Base-by-base conservation (phyloP, 2,329 filamentous ascomycete species). In the Cladosporium halotolerans region DNA sequence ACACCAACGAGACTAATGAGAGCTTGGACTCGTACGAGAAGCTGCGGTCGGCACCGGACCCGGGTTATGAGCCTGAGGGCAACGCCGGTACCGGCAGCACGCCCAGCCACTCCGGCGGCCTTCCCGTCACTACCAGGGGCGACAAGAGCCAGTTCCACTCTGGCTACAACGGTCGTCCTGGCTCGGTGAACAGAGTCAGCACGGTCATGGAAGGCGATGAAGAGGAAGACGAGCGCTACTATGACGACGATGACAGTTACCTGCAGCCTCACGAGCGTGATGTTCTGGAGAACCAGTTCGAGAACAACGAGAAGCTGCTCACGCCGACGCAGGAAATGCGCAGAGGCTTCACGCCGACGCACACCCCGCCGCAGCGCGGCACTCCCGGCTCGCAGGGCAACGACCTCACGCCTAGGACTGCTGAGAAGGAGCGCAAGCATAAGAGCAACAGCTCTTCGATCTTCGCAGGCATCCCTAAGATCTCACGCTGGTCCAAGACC, bases 401-500 rank as follows among this genome's bases (percentile, higher is more conserved):
- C 53, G 90, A 95, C 57, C 88, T 90, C 57, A 95, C 89, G 0
- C 88, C 89, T 9, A 70, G 77, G 59, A 83, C 81, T 1, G 85
- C 88, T 8, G 52, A 54, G 5, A 89, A 88, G 71, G 80, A 82
- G 57, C 88, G 87, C 69, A 96, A 95, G 73, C 88, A 95, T 73
- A 95, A 95, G 69, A 92, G 89, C 1, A 86, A 81, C 66, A 83
- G 84, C 54, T 93, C 89, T 0, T 89, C 88, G 0, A 77, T 84
- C 76, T 87, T 95, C 45, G 61, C 55, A 31, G 56, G 56, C 11
- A 71, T 74, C 57, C 90, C 91, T 19, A 96, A 95, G 74, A 91
- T 96, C 58, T 97, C 93, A 5, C 83, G 93, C 41, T 99, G 93
- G 93, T 97, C 92, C 0, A 93, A 95, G 73, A 97, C 92, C 2